Base-by-base conservation (phyloP, 2,329 filamentous ascomycete genomes). In the Calonectria naviculata region DNA sequence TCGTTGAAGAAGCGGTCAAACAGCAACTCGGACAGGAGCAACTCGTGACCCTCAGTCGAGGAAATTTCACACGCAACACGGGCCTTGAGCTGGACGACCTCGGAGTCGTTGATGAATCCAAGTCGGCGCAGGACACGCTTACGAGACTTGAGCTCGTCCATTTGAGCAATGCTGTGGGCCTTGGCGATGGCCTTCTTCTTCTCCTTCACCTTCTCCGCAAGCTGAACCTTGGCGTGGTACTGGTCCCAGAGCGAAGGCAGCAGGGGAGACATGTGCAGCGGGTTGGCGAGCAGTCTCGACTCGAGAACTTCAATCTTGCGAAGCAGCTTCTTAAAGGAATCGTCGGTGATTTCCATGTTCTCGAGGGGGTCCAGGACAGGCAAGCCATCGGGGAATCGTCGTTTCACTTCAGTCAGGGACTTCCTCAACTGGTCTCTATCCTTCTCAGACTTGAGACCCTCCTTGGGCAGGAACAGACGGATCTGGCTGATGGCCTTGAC, bases 1-100 rank as follows among this genome's bases (percentile, higher is more conserved):
- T 98, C 95, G 81, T 98, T 99, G 89, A 99, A 99, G 88, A 98
- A 98, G 44, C 95, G 91, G 83, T 98, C 97, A 84, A 99, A 98
- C 0, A 99, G 89, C 31, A 99, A 88, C 83, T 99, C 97, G 15
- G 94, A 95, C 6, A 99, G 89, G 74, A 99, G 92, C 47, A 99
- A 88, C 82, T 99, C 97, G 80, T 99, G 97, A 41, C 96, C 97
- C 76, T 93, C 91, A 2, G 90, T 93, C 0, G 96, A 98, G 73
- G 95, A 98, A 75, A 99, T 98, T 85, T 99, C 96, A 84, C 97
- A 99, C 2, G 97, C 97, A 4, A 98, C 97, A 67, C 97, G 94
- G 13, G 96, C 97, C 85, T 99, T 99, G 79, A 98, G 90, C 85
- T 98, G 94, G 10, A 99, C 95, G 1, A 99, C 95, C 81, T 98